Evolutionary conservation across 2,329 filamentous ascomycete species (phyloP), one percentile per base, ranked within the genome.

Genomic region (Microsporum ferrugineum): DNA sequence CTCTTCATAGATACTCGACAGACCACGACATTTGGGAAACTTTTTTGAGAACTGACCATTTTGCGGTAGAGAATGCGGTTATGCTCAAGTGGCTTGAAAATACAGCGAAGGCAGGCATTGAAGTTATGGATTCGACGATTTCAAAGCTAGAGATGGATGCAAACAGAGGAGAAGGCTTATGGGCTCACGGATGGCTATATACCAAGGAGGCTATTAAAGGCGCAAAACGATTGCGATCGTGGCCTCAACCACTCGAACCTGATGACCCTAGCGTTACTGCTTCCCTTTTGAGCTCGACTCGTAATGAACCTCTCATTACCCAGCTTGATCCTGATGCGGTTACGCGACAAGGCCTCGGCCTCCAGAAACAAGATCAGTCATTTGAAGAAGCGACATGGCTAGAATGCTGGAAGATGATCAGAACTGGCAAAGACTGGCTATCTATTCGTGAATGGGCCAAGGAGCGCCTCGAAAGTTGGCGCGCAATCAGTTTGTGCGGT

Each of bases 311-410:
- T 4, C 76, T 96, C 2, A 84, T 95, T 59, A 95, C 90, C 0
- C 89, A 96, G 67, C 80, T 99, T 38, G 94, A 99, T 68, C 94
- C 94, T 0, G 94, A 99, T 77, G 89, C 91, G 4, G 80, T 85
- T n/a, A 86, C 85, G 41, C 84, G 94, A 63, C 91, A 97, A 73
- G 81, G 81, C 57, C 84, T 88, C 60, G 84, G 81, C 57, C 78
- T 97, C 45, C 88, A 95, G 70, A 83, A 85, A 29, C 84, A 91
- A 68, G 94, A 99, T 70, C 85, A 90, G 65, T 91, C 86, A 68
- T 94, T 92, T 64, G 94, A 99, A 76, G 84, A 87, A 59, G 88
- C 91, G 2, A 88, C 95, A 55, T 97, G 94, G 91, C 81, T 91
- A 63, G 88, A 89, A n/a, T 94, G 89, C 74, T 97, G 91, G 78